phyloP scores from a whole-genome alignment of 140 eudicot genomes.

The Bidens hawaiensis region DNA sequence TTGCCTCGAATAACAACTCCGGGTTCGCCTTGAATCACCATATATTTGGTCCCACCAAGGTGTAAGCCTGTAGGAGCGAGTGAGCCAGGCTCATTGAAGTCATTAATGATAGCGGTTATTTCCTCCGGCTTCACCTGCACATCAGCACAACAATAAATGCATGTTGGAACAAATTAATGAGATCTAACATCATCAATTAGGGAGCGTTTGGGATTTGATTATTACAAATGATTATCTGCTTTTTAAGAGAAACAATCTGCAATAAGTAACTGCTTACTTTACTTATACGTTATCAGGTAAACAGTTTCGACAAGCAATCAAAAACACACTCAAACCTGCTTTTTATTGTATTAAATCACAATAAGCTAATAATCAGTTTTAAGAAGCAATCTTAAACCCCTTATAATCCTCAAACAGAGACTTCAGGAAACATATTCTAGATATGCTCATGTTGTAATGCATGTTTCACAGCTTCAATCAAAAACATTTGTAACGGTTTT shows the following conservation, averaged over 20 bases:
- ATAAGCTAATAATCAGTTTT: background rate
- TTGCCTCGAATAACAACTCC: conserved; percentile 82
- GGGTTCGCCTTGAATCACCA: conserved; percentile 83
- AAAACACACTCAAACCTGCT: too few relatives aligned
- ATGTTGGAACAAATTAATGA: background rate
- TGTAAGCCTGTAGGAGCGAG: conserved; percentile 81
- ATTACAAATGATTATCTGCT: background rate
- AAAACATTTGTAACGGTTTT: background rate
- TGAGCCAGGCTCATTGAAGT: conserved; percentile 66
- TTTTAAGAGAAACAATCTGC: too few relatives aligned
- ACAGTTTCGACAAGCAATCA: too few relatives aligned
- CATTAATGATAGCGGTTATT: conserved; percentile 49
- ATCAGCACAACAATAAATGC: conserved; percentile 1
- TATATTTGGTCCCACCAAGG: conserved; percentile 69
- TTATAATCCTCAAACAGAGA: background rate
- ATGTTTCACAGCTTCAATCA: conserved; percentile 13
- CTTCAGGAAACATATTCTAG: background rate
- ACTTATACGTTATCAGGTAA: too few relatives aligned
- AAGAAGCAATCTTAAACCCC: background rate
- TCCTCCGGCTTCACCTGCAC: conserved; percentile 70
- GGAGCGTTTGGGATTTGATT: background rate
- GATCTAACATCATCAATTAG: conserved; percentile 2
- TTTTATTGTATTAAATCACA: background rate
- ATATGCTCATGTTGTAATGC: background rate
- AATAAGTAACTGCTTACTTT: too few relatives aligned